These are phyloP conservation scores for Penicillium arizonense DNA, from an alignment of 495 filamentous ascomycete genomes.

Conservation along the genomic window DNA sequence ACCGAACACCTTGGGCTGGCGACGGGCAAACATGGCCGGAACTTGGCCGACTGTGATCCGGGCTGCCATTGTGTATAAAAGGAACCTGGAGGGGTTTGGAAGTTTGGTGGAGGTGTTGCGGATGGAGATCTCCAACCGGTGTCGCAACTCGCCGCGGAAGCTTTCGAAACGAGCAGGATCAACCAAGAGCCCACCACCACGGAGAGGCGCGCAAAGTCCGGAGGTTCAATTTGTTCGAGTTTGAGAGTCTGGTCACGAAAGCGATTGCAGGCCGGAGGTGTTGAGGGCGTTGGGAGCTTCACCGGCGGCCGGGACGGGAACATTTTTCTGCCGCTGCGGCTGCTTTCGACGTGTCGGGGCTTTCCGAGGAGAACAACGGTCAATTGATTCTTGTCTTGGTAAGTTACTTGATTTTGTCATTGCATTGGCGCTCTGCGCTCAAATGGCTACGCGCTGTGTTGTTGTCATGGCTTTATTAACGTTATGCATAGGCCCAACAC, in stretches of 20 bases:
- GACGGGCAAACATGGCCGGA: slow-evolving; percentile 38
- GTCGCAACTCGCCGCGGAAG: slow-evolving; percentile 24
- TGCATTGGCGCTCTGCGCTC: background rate
- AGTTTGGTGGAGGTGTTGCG: slow-evolving; percentile 6
- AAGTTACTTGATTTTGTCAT: slow-evolving; percentile 3
- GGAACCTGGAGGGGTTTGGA: slow-evolving; percentile 4
- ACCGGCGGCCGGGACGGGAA: slow-evolving; percentile 47
- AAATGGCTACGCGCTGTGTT: background rate
- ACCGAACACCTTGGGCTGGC: slow-evolving; percentile 33
- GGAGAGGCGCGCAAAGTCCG: slow-evolving; percentile 17
- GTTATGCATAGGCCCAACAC: slow-evolving; percentile 13
- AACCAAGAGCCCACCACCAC: slow-evolving; percentile 34
- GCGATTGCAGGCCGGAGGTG: slow-evolving; percentile 24
- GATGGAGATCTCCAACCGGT: slow-evolving; percentile 17
- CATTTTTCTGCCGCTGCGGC: slow-evolving; percentile 45
- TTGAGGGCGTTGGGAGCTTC: slow-evolving; percentile 47
- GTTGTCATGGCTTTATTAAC: slow-evolving; percentile 11
- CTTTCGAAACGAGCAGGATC: slow-evolving; percentile 24
- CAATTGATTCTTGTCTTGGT: slow-evolving; percentile 11
- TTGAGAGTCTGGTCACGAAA: slow-evolving; percentile 12
- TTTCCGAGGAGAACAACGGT: slow-evolving; percentile 27
- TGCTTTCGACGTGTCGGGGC: slow-evolving; percentile 21
- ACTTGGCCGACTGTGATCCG: slow-evolving; percentile 34
- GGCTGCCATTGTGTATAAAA: slow-evolving; percentile 36
- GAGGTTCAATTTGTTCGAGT: slow-evolving; percentile 5